These are phyloP conservation scores for Hygrophila difformis DNA, from an alignment of 257 asterid species.

Conservation along the genomic window DNA sequence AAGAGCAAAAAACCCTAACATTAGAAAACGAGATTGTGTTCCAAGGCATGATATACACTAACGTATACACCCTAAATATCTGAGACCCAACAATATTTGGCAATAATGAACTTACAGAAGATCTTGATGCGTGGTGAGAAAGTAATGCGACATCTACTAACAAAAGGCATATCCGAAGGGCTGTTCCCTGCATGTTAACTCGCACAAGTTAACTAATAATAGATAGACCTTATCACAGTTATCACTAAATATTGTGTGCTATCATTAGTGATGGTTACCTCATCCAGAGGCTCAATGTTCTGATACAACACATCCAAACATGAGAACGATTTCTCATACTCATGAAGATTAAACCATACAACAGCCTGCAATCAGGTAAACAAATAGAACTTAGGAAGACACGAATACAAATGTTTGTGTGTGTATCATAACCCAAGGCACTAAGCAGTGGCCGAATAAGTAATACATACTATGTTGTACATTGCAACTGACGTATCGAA, in stretches of 20 bases:
- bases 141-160: constrained; percentile 81
- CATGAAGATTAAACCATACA: constrained; percentile 86
- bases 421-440: constrained; percentile 8
- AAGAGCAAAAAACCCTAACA: no score
- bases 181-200: constrained; percentile 59
- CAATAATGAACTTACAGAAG: constrained; percentile 60
- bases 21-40: no score
- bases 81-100: not conserved
- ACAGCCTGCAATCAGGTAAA: constrained; percentile 63
- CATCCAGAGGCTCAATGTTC: constrained; percentile 81
- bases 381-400: constrained; percentile 12
- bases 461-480: constrained; percentile 57
- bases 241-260: constrained; percentile 6
- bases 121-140: constrained; percentile 56
- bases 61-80: no score
- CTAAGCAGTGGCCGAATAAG: constrained; percentile 13
- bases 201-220: constrained; percentile 18
- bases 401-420: constrained; percentile 3
- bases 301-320: constrained; percentile 69
- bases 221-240: not conserved
- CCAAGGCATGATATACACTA: no score
- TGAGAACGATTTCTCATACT: constrained; percentile 58
- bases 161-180: constrained; percentile 77
- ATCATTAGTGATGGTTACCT: constrained; percentile 36
- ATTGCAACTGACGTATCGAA: constrained; percentile 51